Evolutionary conservation across 2,329 filamentous ascomycete genomes (phyloP), one percentile per base, ranked within the genome.

Genomic region (Phaeomoniella chlamydospora): DNA sequence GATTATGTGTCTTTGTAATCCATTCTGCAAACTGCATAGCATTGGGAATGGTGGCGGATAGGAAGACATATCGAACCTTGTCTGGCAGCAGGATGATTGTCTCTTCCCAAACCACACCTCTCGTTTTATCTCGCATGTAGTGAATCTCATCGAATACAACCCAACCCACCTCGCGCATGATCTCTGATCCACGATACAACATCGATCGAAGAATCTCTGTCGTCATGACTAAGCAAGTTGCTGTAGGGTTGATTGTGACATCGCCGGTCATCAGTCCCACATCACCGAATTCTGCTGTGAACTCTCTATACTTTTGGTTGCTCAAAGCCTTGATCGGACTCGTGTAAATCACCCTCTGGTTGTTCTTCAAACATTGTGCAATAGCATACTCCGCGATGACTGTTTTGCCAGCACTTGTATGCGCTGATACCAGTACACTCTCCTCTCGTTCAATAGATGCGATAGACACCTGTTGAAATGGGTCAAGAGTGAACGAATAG

Each of bases 141-240:
- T 98, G 90, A 43, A 98, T 93, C 59, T 98, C 90, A 59, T 98
- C 90, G 49, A 98, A 98, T 2, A 98, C 68, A 2, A 98, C 92
- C 90, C 90, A 98, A 11, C 82, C 87, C 2, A 98, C 92, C 64
- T 98, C 90, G 46, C 90, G 85, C 88, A 98, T 98, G 45, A 98
- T 96, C 63, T 98, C 90, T 0, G 90, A 96, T 41, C 90, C 90
- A 47, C 90, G 75, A 59, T 98, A 98, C 61, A 98, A 57, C 90
- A 98, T 98, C 13, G 88, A 96, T 34, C 90, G 80, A 54, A 98
- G 61, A 85, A 98, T 98, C 65, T 98, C 90, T 1, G 90, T 98
- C 1, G 90, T 98, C 90, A 98, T 98, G 51, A 98, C 90, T 39
- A 98, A 67, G 56, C 90, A 98, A 41, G 87, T 96, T 11, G 90